Evolutionary conservation across 192 early-diverging fungal species (phyloP).

Genomic region (Mortierella alpina): DNA sequence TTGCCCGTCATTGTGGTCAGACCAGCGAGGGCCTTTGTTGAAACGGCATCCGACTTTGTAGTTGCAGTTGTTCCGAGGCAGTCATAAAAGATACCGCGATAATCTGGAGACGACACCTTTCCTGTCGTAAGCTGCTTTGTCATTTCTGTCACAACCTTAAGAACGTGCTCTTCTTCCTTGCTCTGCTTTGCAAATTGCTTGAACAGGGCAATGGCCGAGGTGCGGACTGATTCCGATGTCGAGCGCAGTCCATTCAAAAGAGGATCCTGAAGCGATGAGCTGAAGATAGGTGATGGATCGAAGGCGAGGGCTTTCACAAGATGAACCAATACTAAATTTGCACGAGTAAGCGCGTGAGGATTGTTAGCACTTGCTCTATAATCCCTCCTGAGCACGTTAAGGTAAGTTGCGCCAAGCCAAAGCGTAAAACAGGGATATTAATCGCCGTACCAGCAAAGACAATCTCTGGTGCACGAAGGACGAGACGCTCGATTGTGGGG

Average conservation of each 20-base stretch:
- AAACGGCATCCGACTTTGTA: slow-evolving; percentile 48
- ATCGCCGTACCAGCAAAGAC: slow-evolving; percentile 66
- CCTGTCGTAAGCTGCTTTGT: slow-evolving; percentile 68
- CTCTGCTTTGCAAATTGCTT: slow-evolving; percentile 62
- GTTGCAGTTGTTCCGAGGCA: slow-evolving; percentile 60
- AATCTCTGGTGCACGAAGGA: slow-evolving; percentile 88
- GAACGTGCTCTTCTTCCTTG: slow-evolving; percentile 60
- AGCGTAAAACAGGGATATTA: background rate
- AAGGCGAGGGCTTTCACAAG: slow-evolving; percentile 66
- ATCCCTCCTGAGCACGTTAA: background rate
- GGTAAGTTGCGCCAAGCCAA: no score
- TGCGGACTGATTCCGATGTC: slow-evolving; percentile 66
- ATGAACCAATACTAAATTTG: slow-evolving; percentile 59
- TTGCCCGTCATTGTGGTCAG: slow-evolving; percentile 77
- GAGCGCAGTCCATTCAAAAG: slow-evolving; percentile 75
- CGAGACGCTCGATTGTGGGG: slow-evolving; percentile 76
- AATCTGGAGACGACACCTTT: slow-evolving; percentile 73
- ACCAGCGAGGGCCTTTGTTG: slow-evolving; percentile 66
- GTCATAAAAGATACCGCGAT: slow-evolving; percentile 72
- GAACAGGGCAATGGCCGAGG: slow-evolving; percentile 70
- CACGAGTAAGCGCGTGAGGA: background rate
- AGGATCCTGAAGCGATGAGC: slow-evolving; percentile 71
- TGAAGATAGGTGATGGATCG: slow-evolving; percentile 70
- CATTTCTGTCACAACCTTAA: slow-evolving; percentile 70
- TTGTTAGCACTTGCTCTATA: background rate